phyloP scores from a whole-genome alignment of 345 rosid genomes.

The Salix udensis region DNA sequence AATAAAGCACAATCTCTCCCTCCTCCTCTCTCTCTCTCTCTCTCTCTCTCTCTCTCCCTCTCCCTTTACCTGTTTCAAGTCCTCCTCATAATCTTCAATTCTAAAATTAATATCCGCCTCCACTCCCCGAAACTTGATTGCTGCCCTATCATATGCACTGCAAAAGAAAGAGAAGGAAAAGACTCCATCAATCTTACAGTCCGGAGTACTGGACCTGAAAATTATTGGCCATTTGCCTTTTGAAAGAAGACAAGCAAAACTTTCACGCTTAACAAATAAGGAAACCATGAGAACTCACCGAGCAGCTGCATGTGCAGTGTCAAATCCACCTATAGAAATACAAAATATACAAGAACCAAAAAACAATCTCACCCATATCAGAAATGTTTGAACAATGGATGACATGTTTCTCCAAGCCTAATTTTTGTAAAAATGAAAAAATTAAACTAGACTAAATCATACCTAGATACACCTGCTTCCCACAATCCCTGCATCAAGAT shows the following conservation, averaged over 20 bases:
- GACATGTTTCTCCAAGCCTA: not conserved
- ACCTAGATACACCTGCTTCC: conserved; percentile 98
- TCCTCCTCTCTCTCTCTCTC: not conserved
- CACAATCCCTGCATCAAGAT: conserved; percentile 85
- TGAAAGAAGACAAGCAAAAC: not conserved
- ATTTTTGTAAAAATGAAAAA: conserved; percentile 8
- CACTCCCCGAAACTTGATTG: conserved; percentile 88
- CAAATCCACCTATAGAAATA: conserved; percentile 78
- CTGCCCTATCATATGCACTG: conserved; percentile 98
- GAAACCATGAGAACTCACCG: conserved; percentile 44
- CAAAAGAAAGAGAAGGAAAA: not conserved
- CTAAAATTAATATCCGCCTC: conserved; percentile 93
- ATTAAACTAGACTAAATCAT: conserved; percentile 7
- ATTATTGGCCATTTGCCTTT: not conserved
- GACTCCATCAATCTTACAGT: not conserved
- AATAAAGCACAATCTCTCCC: not conserved
- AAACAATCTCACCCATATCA: conserved; percentile 15
- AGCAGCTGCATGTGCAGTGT: conserved; percentile 99
- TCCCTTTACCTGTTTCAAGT: conserved; percentile 76
- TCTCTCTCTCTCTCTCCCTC: not conserved
- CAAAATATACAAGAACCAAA: conserved; percentile 3
- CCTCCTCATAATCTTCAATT: conserved; percentile 77
- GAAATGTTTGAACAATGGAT: conserved; percentile 19
- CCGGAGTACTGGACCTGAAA: not conserved
- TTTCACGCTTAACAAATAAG: conserved; percentile 6